A percentile compares a stretch with the other conserved stretches of the same genome.
These are phyloP conservation scores for Yamadazyma blattariae DNA, from an alignment of 1,139 yeast species.

Conservation along the genomic window DNA sequence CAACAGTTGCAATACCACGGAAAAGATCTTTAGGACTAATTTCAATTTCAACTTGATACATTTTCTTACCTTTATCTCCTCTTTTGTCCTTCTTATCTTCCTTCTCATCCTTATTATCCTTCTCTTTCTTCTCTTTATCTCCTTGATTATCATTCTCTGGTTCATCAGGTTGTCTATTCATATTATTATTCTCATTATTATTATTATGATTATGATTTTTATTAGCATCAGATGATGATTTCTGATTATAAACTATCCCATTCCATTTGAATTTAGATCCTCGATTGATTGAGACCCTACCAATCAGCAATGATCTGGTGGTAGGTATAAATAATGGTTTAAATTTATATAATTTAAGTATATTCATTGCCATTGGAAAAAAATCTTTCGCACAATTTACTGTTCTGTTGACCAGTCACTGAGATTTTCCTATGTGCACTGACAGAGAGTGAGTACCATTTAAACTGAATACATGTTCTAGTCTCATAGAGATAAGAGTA, in stretches of 20 bases:
- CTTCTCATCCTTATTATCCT: background rate
- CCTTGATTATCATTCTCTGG: no score
- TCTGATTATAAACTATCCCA: background rate
- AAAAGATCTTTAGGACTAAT: conserved; percentile 27
- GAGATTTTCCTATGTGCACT: no score
- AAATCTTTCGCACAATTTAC: background rate
- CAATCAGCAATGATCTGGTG: background rate
- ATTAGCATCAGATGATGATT: no score
- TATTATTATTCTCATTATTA: no score
- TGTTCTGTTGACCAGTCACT: no score
- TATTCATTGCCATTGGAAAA: conserved; percentile 2
- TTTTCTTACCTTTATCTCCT: conserved; percentile 9
- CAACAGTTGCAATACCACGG: conserved; percentile 29
- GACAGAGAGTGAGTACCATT: no score
- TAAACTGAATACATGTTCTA: no score
- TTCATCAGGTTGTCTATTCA: no score
- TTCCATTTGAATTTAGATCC: conserved; percentile 3
- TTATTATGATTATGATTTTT: no score
- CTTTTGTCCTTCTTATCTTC: conserved; percentile 5
- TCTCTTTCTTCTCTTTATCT: no score
- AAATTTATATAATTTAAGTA: background rate
- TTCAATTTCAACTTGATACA: conserved; percentile 24
- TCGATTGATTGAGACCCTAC: background rate
- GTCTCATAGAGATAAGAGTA: no score
- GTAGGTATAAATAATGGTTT: background rate